Evolutionary conservation across 441 rosid species (phyloP).

Genomic region (Populus hybrid): DNA sequence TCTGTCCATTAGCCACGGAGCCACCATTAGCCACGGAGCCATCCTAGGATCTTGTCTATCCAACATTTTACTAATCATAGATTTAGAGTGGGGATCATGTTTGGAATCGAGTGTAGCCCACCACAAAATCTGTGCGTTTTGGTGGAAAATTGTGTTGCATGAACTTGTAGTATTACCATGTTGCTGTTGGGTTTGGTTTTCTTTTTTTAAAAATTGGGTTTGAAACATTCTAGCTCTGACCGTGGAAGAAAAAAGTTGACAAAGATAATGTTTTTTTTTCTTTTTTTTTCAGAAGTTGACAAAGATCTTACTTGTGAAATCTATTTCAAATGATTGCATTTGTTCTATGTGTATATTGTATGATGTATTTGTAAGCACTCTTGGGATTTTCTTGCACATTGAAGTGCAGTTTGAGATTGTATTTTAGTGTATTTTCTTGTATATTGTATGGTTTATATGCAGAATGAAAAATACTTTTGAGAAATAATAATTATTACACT

Average conservation of each 20-base stretch:
- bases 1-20: background rate
- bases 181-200: background rate
- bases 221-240: background rate
- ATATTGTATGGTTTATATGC: too few relatives aligned
- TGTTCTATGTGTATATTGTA: background rate
- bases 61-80: background rate
- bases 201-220: constrained; percentile 4
- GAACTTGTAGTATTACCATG: background rate
- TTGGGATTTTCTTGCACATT: background rate
- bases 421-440: too few relatives aligned
- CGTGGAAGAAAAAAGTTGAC: background rate
- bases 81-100: background rate
- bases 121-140: constrained; percentile 10
- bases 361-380: background rate
- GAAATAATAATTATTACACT: too few relatives aligned
- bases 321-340: constrained; percentile 6
- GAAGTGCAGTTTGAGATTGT: too few relatives aligned
- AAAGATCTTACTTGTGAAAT: background rate
- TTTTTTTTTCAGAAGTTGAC: background rate
- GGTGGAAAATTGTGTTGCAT: background rate
- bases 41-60: background rate
- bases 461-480: too few relatives aligned
- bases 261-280: background rate
- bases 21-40: background rate
- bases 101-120: constrained; percentile 18